phyloP scores from a whole-genome alignment of 306 rosid species.

The Hippophae rhamnoides region DNA sequence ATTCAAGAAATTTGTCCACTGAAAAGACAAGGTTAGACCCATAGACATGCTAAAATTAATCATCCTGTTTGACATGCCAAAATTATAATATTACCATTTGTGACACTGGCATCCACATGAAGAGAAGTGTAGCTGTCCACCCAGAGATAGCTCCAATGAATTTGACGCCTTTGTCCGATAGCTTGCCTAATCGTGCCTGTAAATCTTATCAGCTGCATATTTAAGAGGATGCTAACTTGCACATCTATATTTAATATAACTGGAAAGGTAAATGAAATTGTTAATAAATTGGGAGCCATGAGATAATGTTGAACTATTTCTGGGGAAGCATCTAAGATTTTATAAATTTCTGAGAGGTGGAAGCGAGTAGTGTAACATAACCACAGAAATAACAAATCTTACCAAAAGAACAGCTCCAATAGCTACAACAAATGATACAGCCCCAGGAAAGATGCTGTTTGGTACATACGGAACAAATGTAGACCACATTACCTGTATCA shows the following conservation, averaged over 20 bases:
- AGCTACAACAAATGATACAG: slow-evolving; percentile 48
- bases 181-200: slow-evolving; percentile 74
- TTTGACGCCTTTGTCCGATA: slow-evolving; percentile 60
- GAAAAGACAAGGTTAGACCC: slow-evolving; percentile 17
- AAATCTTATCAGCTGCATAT: slow-evolving; percentile 22
- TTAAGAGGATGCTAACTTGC: slow-evolving; percentile 15
- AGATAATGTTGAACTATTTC: not conserved
- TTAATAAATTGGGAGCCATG: too few species aligned
- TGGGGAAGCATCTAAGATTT: not conserved
- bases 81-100: slow-evolving; percentile 56
- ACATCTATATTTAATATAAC: not conserved
- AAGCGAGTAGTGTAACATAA: not conserved
- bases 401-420: slow-evolving; percentile 44
- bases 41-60: slow-evolving; percentile 14
- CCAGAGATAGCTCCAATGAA: slow-evolving; percentile 89
- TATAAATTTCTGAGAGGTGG: too few species aligned
- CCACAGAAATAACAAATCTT: slow-evolving; percentile 10
- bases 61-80: slow-evolving; percentile 12
- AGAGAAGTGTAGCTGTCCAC: slow-evolving; percentile 94
- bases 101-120: slow-evolving; percentile 99
- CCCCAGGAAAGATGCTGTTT: slow-evolving; percentile 74
- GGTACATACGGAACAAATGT: slow-evolving; percentile 88
- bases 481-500: slow-evolving; percentile 89
- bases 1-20: slow-evolving; percentile 96
- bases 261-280: too few species aligned